phyloP scores from a whole-genome alignment of 495 filamentous ascomycete species.

The Penicillium tannophilum region DNA sequence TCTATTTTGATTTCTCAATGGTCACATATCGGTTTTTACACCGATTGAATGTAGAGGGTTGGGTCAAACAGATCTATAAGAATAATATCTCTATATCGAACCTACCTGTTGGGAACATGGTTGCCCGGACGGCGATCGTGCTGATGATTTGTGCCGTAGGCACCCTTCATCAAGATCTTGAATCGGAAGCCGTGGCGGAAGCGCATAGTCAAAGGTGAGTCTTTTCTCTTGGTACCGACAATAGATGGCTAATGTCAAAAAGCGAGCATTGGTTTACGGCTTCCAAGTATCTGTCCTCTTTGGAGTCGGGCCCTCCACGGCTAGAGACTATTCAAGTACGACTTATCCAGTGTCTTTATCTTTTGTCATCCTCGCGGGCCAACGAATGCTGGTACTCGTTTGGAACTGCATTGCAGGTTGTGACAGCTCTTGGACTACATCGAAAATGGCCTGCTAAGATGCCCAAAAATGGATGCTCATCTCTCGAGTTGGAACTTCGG shows the following conservation, averaged over 20 bases:
- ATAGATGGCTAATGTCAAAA: background rate
- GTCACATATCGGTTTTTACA: slow-evolving; percentile 52
- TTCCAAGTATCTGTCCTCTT: slow-evolving; percentile 42
- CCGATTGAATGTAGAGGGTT: slow-evolving; percentile 41
- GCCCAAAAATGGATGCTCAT: slow-evolving; percentile 33
- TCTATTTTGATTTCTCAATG: slow-evolving; percentile 52
- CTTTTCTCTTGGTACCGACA: background rate
- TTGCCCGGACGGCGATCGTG: slow-evolving; percentile 46
- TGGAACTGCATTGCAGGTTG: slow-evolving; percentile 48
- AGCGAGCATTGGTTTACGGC: slow-evolving; percentile 49
- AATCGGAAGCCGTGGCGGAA: slow-evolving; percentile 21
- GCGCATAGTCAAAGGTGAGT: slow-evolving; percentile 36
- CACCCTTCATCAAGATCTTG: slow-evolving; percentile 39
- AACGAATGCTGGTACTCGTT: slow-evolving; percentile 55
- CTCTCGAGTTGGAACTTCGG: slow-evolving; percentile 43
- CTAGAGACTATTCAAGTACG: slow-evolving; percentile 49
- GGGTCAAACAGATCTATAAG: slow-evolving; percentile 43
- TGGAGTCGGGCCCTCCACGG: slow-evolving; percentile 46
- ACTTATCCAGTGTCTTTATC: slow-evolving; percentile 47
- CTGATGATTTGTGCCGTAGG: slow-evolving; percentile 48
- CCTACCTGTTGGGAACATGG: slow-evolving; percentile 37
- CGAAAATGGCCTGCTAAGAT: slow-evolving; percentile 37
- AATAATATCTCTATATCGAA: slow-evolving; percentile 39
- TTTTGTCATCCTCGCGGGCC: slow-evolving; percentile 48
- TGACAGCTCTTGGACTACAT: slow-evolving; percentile 49